phyloP scores from a whole-genome alignment of 768 basidiomycete species.

The Termitomyces sp. region DNA sequence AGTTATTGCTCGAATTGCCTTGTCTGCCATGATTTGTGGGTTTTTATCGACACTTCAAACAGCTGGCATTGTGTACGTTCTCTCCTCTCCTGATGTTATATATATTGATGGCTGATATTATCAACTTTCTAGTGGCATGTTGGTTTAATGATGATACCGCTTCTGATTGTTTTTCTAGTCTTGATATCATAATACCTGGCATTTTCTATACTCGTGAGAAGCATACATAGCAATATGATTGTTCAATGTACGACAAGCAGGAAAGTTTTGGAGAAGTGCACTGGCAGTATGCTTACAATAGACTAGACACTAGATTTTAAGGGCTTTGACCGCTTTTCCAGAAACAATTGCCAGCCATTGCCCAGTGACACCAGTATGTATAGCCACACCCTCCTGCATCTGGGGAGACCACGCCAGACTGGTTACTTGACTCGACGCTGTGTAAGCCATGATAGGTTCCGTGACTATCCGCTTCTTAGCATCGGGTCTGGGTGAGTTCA shows the following conservation, averaged over 20 bases:
- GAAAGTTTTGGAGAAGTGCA: too few species aligned
- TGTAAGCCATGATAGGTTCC: conserved; percentile 83
- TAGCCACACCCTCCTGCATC: conserved; percentile 69
- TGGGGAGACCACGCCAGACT: conserved; percentile 88
- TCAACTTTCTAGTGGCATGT: conserved; percentile 14
- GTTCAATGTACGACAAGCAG: background rate
- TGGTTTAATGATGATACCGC: conserved; percentile 9
- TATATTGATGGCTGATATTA: conserved; percentile 5
- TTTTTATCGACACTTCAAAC: conserved; percentile 30
- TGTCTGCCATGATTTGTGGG: conserved; percentile 39
- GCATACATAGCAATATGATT: too few species aligned
- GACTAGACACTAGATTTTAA: conserved; percentile 56
- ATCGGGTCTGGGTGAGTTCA: conserved; percentile 79
- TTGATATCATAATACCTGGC: background rate
- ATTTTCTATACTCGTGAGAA: too few species aligned
- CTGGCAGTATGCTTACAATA: too few species aligned
- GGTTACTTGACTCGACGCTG: conserved; percentile 70
- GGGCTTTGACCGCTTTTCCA: conserved; percentile 74
- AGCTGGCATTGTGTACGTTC: conserved; percentile 23
- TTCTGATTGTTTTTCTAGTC: background rate
- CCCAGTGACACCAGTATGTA: conserved; percentile 68
- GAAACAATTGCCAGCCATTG: conserved; percentile 86
- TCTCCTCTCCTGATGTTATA: conserved; percentile 7
- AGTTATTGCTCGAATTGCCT: conserved; percentile 63
- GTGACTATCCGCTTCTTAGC: conserved; percentile 68